Evolutionary conservation across 257 asterid genomes (phyloP), one percentile per base, ranked within the genome.

Genomic region (Verbena officinalis): DNA sequence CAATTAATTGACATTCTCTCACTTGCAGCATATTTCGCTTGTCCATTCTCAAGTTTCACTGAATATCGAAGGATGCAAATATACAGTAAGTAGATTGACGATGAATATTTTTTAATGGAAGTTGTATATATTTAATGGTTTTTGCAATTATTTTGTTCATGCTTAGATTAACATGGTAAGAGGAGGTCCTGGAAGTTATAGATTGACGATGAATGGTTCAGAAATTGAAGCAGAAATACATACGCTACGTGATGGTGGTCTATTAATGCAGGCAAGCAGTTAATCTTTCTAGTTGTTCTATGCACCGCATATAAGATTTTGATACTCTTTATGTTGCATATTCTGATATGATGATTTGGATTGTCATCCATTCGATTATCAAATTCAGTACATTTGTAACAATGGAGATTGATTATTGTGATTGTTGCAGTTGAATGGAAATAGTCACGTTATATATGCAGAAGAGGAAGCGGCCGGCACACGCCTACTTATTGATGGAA

Each of bases 381-480:
- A 9, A 56, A 14, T 36, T 62, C 46, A 17, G 50, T 9, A 49
- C 38, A 39, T 23, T n/a, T 57, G 11, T 68, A 55, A 62, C 21
- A 59, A 30, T 55, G 42, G 48, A 42, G 60, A 45, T 77, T 62
- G 69, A 45, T 75, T 69, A 23, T 57, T 73, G 56, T 63, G 51
- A 36, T 70, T 76, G 24, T 77, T 33, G 77, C 96, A 94, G 99
- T 78, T 94, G 79, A 81, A 88, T 61, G 98, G 96, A 46, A 94
- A 90, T 77, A 94, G 99, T 80, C 99, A 94, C 70, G 87, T 94
- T 43, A 65, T 94, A 70, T 94, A 94, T 50, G 96, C 98, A 24
- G 99, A 94, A 82, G 99, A 94, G 79, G 99, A 94, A 77, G 98
- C 99, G 15, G 99, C 99, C 38, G 99, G 99, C 62, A 94, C 99